Evolutionary conservation across 2,329 filamentous ascomycete species (phyloP).

Genomic region (Fusarium brevicatenulatum): DNA sequence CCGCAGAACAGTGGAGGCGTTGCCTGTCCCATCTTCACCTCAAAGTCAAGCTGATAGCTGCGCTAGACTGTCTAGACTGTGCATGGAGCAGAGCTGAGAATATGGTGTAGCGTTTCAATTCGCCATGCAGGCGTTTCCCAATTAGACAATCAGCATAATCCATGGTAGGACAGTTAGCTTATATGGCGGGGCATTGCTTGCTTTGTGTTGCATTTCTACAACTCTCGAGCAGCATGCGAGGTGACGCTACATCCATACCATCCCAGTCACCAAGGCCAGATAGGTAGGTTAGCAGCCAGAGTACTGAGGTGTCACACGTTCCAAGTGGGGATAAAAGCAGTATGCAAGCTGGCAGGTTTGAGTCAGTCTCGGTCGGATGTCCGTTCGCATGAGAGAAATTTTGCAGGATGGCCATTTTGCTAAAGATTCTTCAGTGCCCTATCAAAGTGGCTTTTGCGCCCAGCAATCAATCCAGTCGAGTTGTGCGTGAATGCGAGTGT

Average conservation of each 20-base stretch:
- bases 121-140: conserved; percentile 4
- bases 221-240: conserved; percentile 27
- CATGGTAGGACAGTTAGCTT: neutral
- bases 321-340: conserved; percentile 6
- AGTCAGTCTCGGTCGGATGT: conserved; percentile 11
- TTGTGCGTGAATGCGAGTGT: conserved; percentile 48
- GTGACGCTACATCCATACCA: conserved; percentile 21
- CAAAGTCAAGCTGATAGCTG: neutral
- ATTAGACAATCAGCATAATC: conserved; percentile 1
- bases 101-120: neutral
- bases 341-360: conserved; percentile 21
- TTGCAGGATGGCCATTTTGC: neutral
- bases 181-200: conserved; percentile 22
- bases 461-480: conserved; percentile 52
- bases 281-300: neutral
- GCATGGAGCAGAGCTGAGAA: neutral
- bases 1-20: neutral
- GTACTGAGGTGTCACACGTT: conserved; percentile 11
- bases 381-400: conserved; percentile 5
- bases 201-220: conserved; percentile 9
- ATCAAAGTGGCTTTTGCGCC: conserved; percentile 51
- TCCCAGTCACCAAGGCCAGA: neutral
- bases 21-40: neutral
- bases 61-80: too few relatives aligned
- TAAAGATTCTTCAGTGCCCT: conserved; percentile 1